A percentile compares a stretch with the other conserved stretches of the same genome.
phyloP scores from a whole-genome alignment of 345 rosid species.

The Aquilaria yunnanensis region DNA sequence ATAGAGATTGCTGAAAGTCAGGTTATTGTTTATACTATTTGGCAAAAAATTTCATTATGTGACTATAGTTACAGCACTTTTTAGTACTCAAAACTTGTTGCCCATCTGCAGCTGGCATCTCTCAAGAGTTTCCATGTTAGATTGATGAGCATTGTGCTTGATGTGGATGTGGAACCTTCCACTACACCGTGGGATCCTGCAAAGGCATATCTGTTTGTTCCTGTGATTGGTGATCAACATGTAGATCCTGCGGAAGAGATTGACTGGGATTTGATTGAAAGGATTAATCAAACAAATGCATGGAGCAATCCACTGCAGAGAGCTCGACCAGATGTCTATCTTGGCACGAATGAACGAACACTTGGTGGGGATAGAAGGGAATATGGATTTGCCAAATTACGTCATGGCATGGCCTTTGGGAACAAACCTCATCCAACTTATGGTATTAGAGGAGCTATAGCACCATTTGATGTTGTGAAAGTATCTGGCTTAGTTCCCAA shows the following conservation, averaged over 20 bases:
- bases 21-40: slow-evolving; percentile 32
- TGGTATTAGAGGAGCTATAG: slow-evolving; percentile 98
- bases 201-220: slow-evolving; percentile 96
- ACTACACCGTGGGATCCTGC: slow-evolving; percentile 99
- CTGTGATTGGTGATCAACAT: slow-evolving; percentile 65
- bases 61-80: slow-evolving; percentile 2
- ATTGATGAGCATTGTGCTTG: slow-evolving; percentile 97
- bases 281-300: slow-evolving; percentile 46
- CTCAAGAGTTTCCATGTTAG: slow-evolving; percentile 91
- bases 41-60: not conserved
- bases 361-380: slow-evolving; percentile 99
- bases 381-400: slow-evolving; percentile 94
- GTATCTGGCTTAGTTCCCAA: slow-evolving; percentile 85
- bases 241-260: slow-evolving; percentile 66
- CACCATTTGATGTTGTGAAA: slow-evolving; percentile 84
- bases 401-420: slow-evolving; percentile 79
- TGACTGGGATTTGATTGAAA: slow-evolving; percentile 79
- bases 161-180: slow-evolving; percentile 98
- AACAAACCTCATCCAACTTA: slow-evolving; percentile 95
- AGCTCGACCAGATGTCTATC: slow-evolving; percentile 97
- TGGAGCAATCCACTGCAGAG: slow-evolving; percentile 98
- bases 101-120: slow-evolving; percentile 75
- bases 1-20: slow-evolving; percentile 67
- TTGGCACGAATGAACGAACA: slow-evolving; percentile 96
- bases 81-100: slow-evolving; percentile 8